Evolutionary conservation across 306 rosid species (phyloP), one percentile per base, ranked within the genome.

Genomic region (Gastrolobium bilobum): DNA sequence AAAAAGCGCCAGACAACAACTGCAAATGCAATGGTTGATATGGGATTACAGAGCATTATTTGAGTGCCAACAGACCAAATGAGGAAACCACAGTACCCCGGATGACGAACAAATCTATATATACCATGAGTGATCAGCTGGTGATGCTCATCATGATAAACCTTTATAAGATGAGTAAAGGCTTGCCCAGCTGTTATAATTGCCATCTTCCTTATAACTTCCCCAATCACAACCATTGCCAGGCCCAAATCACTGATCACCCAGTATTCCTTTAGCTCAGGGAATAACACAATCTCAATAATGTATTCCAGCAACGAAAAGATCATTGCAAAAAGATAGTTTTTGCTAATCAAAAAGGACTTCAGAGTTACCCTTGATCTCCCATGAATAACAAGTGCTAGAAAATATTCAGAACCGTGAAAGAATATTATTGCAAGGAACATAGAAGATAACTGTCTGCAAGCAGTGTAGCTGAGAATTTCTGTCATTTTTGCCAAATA

Each of bases 31-130:
- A 89, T 11, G 7, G 85, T 85, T 10, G 97, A 94, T 48, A 94
- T 2, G 15, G 99, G 99, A 82, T 94, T 94, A 79, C 99, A 92
- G 6, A 94, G 93, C 99, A 94, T 94, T 80, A 91, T 79, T 85
- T 94, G 99, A 50, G 99, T 91, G 33, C 95, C 95, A 65, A 94
- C 86, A 4, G 97, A 87, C 98, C 98, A 94, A 59, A 94, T 56
- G 66, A 94, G 52, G 85, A 94, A 94, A 60, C 98, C 97, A 15
- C 83, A 80, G 81, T 94, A 94, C 29, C 98, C 87, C 0, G 98
- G 98, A 89, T 94, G 98, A 38, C 97, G 97, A 6, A 90, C 37
- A 66, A 71, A 78, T 47, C 89, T 67, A 76, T 92, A 94, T 63
- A 94, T 64, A 78, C 98, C 98, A 74, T 86, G 79, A n/a, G 94